Base-by-base conservation (phyloP, 2,329 filamentous ascomycete species). In the Endoconidiophora laricicola region DNA sequence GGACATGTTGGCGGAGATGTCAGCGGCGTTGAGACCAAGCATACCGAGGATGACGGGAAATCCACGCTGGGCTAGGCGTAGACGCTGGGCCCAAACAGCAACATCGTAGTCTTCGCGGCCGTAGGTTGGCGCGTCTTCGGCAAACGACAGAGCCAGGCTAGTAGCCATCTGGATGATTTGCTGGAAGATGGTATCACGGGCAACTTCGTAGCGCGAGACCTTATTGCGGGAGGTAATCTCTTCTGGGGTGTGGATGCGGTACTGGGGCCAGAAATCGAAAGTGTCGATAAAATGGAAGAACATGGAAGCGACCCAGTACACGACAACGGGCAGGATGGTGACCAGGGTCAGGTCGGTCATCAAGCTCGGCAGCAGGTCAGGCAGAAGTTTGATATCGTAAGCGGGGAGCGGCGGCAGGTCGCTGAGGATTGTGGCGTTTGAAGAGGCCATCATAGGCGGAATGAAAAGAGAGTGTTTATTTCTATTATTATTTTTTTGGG, bases 171-270 rank as follows among this genome's bases (percentile, higher is more conserved):
- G 91, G 45, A 98, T 84, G 54, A 90, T 63, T 62, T 98, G 91
- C 66, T 98, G 90, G 52, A 96, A 62, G 50, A 96, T 68, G 57
- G 96, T 90, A 69, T 96, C 90, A 63, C 85, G 81, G 55, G 90
- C 78, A 3, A 94, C 87, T 60, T 95, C 82, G 67, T 76, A 85
- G 55, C 86, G 78, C 44, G 83, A 77, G 48, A 86, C 90, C 60
- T 86, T 86, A 65, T 95, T 95, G 58, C 88, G 78, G 64, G 86
- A 85, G 36, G 80, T 63, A 55, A 96, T 83, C 65, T 96, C 90
- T 48, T 86, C 87, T 12, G 91, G 91, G 0, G 91, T 96, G 67
- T 98, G 91, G 40, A 98, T 73, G 55, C 91, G 83, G 67, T 96
- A 95, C 59, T 93, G 78, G 16, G 88, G 81, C 63, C 90, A 94